A percentile compares a stretch with the other conserved stretches of the same genome.
These are phyloP conservation scores for Phytophthora quininea DNA, from an alignment of 352 stramenopile species.

Conservation along the genomic window DNA sequence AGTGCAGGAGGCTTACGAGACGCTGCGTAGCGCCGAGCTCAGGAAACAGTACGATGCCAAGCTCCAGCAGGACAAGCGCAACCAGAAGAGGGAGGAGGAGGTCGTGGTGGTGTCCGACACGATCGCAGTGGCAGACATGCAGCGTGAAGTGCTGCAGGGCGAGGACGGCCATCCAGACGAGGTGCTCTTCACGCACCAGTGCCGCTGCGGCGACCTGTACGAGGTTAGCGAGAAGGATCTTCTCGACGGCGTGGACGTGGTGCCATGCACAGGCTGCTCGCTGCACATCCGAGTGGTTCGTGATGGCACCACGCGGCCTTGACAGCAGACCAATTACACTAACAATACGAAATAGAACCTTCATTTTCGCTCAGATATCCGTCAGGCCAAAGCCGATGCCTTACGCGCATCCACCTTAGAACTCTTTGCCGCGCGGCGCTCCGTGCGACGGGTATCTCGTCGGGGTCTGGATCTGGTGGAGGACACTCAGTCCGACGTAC, in stretches of 20 bases:
- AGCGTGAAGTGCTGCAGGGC: slow-evolving; percentile 34
- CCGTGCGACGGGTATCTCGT: slow-evolving; percentile 71
- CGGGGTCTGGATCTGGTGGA: slow-evolving; percentile 83
- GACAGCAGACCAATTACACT: slow-evolving; percentile 1
- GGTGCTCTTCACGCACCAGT: slow-evolving; percentile 63
- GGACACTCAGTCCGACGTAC: slow-evolving; percentile 70
- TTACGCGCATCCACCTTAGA: slow-evolving; percentile 38
- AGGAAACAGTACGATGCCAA: slow-evolving; percentile 63
- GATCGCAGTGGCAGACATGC: slow-evolving; percentile 56
- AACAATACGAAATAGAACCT: slow-evolving; percentile 30
- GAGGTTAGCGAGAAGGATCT: slow-evolving; percentile 72
- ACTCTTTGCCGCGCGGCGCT: slow-evolving; percentile 84
- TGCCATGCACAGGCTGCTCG: slow-evolving; percentile 83
- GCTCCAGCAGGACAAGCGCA: slow-evolving; percentile 41
- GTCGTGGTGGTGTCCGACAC: slow-evolving; percentile 69
- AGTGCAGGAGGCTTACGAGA: slow-evolving; percentile 76
- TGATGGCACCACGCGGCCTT: not conserved
- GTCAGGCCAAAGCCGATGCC: no score
- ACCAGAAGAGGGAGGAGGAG: slow-evolving; percentile 45
- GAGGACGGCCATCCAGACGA: slow-evolving; percentile 46
- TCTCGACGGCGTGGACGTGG: slow-evolving; percentile 64
- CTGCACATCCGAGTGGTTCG: slow-evolving; percentile 74
- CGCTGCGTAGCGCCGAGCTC: slow-evolving; percentile 47
- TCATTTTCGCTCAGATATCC: slow-evolving; percentile 12
- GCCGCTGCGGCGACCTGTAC: slow-evolving; percentile 78